phyloP scores from a whole-genome alignment of 2,329 filamentous ascomycete species.

The Trichoderma sp. region DNA sequence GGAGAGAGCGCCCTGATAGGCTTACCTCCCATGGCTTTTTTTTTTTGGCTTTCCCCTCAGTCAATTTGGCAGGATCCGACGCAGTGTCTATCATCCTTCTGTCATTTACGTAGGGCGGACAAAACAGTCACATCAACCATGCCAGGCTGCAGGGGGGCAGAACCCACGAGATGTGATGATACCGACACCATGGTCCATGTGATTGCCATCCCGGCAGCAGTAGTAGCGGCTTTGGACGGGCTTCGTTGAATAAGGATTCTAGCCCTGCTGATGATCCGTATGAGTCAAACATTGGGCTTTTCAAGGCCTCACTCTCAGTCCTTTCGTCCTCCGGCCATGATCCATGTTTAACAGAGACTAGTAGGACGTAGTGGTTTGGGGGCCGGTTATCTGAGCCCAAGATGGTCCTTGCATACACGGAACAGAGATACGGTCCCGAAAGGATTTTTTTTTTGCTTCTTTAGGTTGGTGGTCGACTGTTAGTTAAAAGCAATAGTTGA shows the following conservation, averaged over 20 bases:
- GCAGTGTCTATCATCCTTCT: neutral
- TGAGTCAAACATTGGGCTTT: neutral
- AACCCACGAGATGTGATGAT: neutral
- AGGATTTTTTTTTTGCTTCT: neutral
- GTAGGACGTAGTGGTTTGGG: neutral
- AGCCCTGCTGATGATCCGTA: neutral
- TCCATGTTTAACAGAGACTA: neutral
- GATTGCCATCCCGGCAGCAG: neutral
- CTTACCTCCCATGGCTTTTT: slow-evolving; percentile 17
- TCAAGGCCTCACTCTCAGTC: neutral
- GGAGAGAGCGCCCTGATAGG: slow-evolving; percentile 9
- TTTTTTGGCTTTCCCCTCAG: too few relatives aligned
- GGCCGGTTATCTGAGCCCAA: neutral
- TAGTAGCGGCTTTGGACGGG: neutral
- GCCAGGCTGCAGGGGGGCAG: slow-evolving; percentile 1
- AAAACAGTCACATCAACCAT: neutral
- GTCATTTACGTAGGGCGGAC: slow-evolving; percentile 2
- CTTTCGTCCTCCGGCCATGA: neutral
- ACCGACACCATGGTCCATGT: slow-evolving; percentile 15
- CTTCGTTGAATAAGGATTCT: neutral
- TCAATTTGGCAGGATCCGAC: neutral
- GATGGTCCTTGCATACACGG: neutral
- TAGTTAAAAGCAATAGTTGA: neutral
- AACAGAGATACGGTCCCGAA: neutral
- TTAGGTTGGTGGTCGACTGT: neutral